Percentiles rank a stretch among this genome's conserved stretches.
Evolutionary conservation across 164 flowering plant genomes (phyloP).

Genomic region (Amborella trichopoda): DNA sequence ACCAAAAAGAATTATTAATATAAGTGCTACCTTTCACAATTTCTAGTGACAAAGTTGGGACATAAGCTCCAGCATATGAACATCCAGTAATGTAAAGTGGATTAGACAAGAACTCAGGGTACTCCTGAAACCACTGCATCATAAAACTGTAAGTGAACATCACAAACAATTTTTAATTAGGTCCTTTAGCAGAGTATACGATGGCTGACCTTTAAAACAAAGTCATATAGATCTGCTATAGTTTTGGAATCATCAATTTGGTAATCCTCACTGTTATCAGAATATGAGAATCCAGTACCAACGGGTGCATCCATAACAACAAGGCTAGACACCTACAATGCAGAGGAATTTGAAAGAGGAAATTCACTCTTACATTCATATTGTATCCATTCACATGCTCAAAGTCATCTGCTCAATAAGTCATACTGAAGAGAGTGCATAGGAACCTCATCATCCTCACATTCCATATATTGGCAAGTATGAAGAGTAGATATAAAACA

Average conservation of each 20-base stretch:
- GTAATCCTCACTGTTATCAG: constrained; percentile 40
- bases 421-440: too few species aligned
- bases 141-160: too few species aligned
- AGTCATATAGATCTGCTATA: constrained; percentile 60
- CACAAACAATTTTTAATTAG: too few species aligned
- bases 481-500: too few species aligned
- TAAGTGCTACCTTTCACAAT: constrained; percentile 51
- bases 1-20: too few species aligned
- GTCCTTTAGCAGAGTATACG: too few species aligned
- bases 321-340: constrained; percentile 70
- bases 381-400: too few species aligned
- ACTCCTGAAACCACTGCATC: constrained; percentile 82
- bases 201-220: constrained; percentile 55
- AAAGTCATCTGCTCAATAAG: too few species aligned
- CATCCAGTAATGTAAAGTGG: constrained; percentile 82
- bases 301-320: constrained; percentile 92
- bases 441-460: too few species aligned
- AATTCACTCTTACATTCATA: too few species aligned
- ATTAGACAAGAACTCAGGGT: constrained; percentile 60
- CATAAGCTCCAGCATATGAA: constrained; percentile 93
- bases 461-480: too few species aligned
- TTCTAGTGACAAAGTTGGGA: constrained; percentile 82
- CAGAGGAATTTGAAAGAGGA: too few species aligned
- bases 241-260: constrained; percentile 66
- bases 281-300: constrained; percentile 91